These are phyloP conservation scores for Plasmodium sp. DNA, from an alignment of 169 alveolate species.

Conservation along the genomic window DNA sequence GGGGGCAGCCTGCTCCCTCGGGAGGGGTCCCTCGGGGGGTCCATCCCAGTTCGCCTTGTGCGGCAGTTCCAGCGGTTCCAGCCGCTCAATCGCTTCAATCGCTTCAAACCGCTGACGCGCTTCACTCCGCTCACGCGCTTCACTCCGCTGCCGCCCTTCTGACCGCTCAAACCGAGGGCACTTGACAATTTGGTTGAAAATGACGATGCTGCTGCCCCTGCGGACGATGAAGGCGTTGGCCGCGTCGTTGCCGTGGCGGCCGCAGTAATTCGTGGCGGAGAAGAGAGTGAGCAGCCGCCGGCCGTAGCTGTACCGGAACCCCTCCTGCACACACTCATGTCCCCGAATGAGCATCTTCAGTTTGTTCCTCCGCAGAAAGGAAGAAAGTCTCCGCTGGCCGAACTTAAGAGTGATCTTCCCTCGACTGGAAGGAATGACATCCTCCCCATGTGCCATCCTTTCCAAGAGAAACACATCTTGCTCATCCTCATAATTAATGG, in stretches of 20 bases:
- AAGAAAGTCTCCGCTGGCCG: slow-evolving; percentile 92
- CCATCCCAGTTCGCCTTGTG: not conserved
- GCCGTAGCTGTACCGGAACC: slow-evolving; percentile 94
- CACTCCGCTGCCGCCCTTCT: too few relatives aligned
- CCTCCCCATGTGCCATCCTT: slow-evolving; percentile 80
- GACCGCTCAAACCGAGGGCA: not conserved
- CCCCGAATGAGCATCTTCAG: slow-evolving; percentile 91
- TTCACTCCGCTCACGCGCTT: too few relatives aligned
- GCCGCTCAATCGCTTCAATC: too few relatives aligned
- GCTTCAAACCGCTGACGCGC: too few relatives aligned
- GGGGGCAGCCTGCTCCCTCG: not conserved
- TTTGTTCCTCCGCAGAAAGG: slow-evolving; percentile 87
- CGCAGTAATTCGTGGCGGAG: slow-evolving; percentile 95
- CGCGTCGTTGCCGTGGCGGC: slow-evolving; percentile 89
- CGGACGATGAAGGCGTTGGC: slow-evolving; percentile 42
- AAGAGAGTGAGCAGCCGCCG: slow-evolving; percentile 92
- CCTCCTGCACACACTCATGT: slow-evolving; percentile 96
- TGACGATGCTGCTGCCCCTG: slow-evolving; percentile 6
- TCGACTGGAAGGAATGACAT: slow-evolving; percentile 92
- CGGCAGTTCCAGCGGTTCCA: not conserved
- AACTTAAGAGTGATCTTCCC: slow-evolving; percentile 94
- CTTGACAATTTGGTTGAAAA: slow-evolving; percentile 58
- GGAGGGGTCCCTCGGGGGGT: not conserved
- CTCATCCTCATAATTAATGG: slow-evolving; percentile 92
- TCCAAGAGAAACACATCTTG: slow-evolving; percentile 82